A percentile compares a stretch with the other conserved stretches of the same genome.
phyloP scores from a whole-genome alignment of 73 alveolate genomes.

The Blepharisma stoltei region DNA sequence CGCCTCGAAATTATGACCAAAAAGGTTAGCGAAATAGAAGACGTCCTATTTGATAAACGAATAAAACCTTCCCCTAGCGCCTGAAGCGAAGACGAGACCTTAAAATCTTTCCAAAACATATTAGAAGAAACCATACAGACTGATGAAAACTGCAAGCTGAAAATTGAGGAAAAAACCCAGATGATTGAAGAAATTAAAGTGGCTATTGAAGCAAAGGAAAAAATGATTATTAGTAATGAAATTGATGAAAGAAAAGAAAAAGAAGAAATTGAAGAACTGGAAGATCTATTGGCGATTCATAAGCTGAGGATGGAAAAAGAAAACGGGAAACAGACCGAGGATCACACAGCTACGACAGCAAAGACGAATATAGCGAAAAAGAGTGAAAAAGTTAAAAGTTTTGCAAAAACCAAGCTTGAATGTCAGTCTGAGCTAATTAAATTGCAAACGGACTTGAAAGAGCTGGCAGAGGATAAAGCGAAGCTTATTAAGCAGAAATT shows the following conservation, averaged over 20 bases:
- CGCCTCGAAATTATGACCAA: background rate
- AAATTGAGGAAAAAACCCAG: background rate
- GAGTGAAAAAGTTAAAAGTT: background rate
- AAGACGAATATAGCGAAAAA: background rate
- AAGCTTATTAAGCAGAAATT: background rate
- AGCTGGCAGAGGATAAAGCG: background rate
- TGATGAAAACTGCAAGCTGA: background rate
- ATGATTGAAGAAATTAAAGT: background rate
- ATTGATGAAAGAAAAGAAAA: background rate
- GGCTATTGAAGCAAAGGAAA: background rate
- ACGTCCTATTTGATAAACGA: background rate
- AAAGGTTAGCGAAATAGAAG: background rate
- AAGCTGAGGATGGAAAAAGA: background rate
- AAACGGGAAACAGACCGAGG: background rate
- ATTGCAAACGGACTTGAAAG: background rate
- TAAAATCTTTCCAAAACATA: background rate
- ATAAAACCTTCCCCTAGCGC: background rate
- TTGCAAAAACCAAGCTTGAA: background rate
- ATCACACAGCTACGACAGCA: background rate
- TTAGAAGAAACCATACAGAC: background rate
- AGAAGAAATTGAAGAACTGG: conserved; percentile 13
- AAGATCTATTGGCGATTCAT: background rate
- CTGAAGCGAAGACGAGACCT: background rate
- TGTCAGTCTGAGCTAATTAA: background rate
- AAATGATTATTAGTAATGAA: background rate